phyloP scores from a whole-genome alignment of 164 flowering plant genomes.

The Nymphaea colorata region DNA sequence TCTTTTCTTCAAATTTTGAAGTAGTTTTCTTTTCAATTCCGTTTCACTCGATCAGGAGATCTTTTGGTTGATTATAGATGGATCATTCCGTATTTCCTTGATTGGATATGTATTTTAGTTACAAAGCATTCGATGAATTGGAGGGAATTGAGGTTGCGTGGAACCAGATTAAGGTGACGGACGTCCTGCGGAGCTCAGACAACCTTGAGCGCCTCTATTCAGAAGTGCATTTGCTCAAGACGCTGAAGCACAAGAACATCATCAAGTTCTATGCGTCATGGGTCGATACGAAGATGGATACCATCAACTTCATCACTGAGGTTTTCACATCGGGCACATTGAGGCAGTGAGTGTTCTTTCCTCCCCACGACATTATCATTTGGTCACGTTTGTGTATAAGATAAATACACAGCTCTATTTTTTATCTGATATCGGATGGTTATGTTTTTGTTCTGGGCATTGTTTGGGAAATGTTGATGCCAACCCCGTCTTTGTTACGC shows the following conservation, averaged over 20 bases:
- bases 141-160: conserved; percentile 99
- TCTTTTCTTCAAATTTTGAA: neutral
- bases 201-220: conserved; percentile 85
- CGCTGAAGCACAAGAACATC: conserved; percentile 91
- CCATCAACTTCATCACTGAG: conserved; percentile 90
- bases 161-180: conserved; percentile 89
- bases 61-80: neutral
- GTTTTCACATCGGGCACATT: conserved; percentile 93
- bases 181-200: conserved; percentile 51
- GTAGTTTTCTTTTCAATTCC: neutral
- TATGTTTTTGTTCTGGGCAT: too few relatives aligned
- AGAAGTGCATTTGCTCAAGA: conserved; percentile 92
- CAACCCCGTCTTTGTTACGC: too few relatives aligned
- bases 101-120: conserved; percentile 29
- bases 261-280: conserved; percentile 91
- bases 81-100: conserved; percentile 20
- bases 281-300: conserved; percentile 53
- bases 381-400: too few relatives aligned
- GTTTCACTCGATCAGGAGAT: neutral
- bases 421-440: too few relatives aligned
- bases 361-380: neutral
- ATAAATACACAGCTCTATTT: too few relatives aligned
- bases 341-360: conserved; percentile 57
- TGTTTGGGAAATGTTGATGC: too few relatives aligned
- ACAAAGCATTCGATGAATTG: conserved; percentile 85